Conservation (phyloP, 1,139 yeast species). For the Blastobotrys elegans region DNA sequence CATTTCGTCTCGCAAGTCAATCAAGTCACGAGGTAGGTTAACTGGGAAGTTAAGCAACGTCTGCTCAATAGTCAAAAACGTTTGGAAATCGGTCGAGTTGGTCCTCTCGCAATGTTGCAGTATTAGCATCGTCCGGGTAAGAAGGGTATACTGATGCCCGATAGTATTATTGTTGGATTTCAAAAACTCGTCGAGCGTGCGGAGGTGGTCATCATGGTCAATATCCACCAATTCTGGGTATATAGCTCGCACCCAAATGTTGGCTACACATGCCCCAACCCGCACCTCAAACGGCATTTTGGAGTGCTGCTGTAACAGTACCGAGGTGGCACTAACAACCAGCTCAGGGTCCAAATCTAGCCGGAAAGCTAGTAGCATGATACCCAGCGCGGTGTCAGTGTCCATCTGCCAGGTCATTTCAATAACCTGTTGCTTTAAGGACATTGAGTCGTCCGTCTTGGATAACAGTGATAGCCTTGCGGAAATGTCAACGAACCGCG, state of each 20-base stretch:
- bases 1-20: constrained; percentile 10
- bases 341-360: constrained; percentile 11
- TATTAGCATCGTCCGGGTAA: not conserved
- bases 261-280: constrained; percentile 7
- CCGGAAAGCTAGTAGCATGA: constrained; percentile 8
- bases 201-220: not conserved
- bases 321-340: constrained; percentile 6
- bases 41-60: constrained; percentile 2
- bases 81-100: not conserved
- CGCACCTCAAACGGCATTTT: not conserved
- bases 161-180: not conserved
- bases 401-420: constrained; percentile 11
- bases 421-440: constrained; percentile 7
- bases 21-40: not conserved
- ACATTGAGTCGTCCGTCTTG: not conserved
- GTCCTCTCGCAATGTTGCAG: not conserved
- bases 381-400: constrained; percentile 7
- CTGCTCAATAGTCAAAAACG: not conserved
- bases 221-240: constrained; percentile 3
- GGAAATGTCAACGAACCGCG: constrained; percentile 4
- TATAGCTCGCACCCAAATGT: constrained; percentile 4
- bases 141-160: not conserved
- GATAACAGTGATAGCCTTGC: constrained; percentile 2
- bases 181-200: not conserved
- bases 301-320: not conserved